These are phyloP conservation scores for Microdochium nivale DNA, from an alignment of 2,329 filamentous ascomycete species.

Conservation along the genomic window DNA sequence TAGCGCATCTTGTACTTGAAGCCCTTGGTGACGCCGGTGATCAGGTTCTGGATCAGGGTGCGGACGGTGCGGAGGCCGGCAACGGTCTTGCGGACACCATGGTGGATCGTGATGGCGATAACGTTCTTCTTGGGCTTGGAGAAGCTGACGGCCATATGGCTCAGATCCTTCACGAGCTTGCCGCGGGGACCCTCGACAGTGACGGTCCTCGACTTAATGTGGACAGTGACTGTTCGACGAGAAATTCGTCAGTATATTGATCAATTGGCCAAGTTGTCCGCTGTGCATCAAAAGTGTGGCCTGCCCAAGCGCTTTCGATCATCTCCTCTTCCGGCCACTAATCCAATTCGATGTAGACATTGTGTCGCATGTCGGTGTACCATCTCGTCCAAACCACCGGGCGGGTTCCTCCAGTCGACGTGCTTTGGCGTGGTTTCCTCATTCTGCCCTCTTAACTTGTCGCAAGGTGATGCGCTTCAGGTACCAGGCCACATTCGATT, in stretches of 20 bases:
- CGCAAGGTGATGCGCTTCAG: background rate
- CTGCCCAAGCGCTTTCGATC: background rate
- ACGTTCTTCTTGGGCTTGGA: conserved; percentile 73
- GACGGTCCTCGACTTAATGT: conserved; percentile 93
- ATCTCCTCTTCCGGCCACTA: background rate
- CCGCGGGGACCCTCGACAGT: conserved; percentile 96
- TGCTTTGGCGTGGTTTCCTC: background rate
- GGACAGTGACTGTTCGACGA: conserved; percentile 73
- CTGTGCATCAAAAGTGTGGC: background rate
- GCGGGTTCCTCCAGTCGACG: too few relatives aligned
- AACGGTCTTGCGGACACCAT: conserved; percentile 95
- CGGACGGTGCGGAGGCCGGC: conserved; percentile 97
- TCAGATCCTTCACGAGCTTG: conserved; percentile 95
- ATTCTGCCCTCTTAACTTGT: background rate
- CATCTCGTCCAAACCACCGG: too few relatives aligned
- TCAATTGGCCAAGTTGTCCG: background rate
- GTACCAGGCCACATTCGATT: background rate
- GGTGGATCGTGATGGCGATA: conserved; percentile 97
- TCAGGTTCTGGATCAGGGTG: conserved; percentile 97
- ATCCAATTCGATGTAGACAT: too few relatives aligned
- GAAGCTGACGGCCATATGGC: conserved; percentile 95
- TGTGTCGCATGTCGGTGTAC: too few relatives aligned
- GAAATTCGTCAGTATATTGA: background rate
- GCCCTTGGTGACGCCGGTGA: conserved; percentile 96
- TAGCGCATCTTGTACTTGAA: conserved; percentile 99